phyloP scores from a whole-genome alignment of 139 green algal species.

The Desmodesmus armatus region DNA sequence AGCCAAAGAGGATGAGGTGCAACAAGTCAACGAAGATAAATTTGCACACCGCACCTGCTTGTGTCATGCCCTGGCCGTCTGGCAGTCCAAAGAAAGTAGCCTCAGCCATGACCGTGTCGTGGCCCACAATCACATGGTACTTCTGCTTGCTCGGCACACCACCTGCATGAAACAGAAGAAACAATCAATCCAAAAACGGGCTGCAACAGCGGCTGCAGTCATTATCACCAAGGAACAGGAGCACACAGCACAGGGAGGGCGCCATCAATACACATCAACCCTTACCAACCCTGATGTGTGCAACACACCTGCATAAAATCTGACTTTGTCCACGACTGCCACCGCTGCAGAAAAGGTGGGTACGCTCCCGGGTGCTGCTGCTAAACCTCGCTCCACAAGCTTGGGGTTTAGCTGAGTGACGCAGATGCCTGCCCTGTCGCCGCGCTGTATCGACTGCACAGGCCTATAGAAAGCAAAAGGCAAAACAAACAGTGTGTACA shows the following conservation, averaged over 20 bases:
- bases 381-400: constrained; percentile 86
- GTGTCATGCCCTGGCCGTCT: constrained; percentile 39
- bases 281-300: too few relatives aligned
- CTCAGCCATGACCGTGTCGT: constrained; percentile 88
- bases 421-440: constrained; percentile 91
- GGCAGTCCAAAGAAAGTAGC: constrained; percentile 82
- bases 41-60: constrained; percentile 29
- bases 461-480: too few relatives aligned
- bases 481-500: too few relatives aligned
- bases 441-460: constrained; percentile 34
- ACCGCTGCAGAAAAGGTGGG: constrained; percentile 83
- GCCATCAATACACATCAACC: too few relatives aligned
- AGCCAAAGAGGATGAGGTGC: not conserved
- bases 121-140: constrained; percentile 87
- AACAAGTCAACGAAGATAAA: not conserved
- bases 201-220: too few relatives aligned
- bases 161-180: constrained; percentile 43
- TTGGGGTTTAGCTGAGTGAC: constrained; percentile 89
- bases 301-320: constrained; percentile 65
- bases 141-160: constrained; percentile 67
- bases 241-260: too few relatives aligned
- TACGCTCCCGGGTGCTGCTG: constrained; percentile 75
- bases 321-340: constrained; percentile 85
- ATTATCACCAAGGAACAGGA: too few relatives aligned
- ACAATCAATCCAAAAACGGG: too few relatives aligned